Percentiles rank a stretch among this genome's conserved stretches.
Conservation (phyloP, 2,329 filamentous ascomycete species). For the Clarireedia sp. region DNA sequence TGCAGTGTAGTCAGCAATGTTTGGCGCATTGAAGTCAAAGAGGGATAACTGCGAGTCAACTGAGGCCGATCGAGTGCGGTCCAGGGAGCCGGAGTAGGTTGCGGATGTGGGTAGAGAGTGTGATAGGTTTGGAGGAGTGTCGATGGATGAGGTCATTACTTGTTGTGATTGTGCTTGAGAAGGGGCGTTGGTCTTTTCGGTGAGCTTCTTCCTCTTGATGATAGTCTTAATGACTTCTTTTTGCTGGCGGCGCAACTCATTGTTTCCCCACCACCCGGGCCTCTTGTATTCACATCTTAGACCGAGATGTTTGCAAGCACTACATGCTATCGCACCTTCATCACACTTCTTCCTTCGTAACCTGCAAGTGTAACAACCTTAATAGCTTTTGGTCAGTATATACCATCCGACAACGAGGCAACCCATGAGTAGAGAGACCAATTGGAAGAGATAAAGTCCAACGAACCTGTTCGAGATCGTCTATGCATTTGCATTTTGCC, state of each 20-base stretch:
- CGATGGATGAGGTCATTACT: constrained; percentile 39
- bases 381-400: constrained; percentile 31
- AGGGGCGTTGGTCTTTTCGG: constrained; percentile 63
- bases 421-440: constrained; percentile 40
- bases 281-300: constrained; percentile 93
- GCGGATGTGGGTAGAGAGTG: constrained; percentile 77
- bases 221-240: constrained; percentile 96
- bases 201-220: constrained; percentile 94
- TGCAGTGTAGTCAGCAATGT: constrained; percentile 47
- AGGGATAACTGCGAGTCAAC: constrained; percentile 71
- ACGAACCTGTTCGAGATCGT: constrained; percentile 87
- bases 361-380: constrained; percentile 61
- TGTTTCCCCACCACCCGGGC: constrained; percentile 96
- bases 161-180: constrained; percentile 43
- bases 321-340: constrained; percentile 54
- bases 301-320: constrained; percentile 61
- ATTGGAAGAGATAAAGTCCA: constrained; percentile 24
- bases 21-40: constrained; percentile 64
- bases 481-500: constrained; percentile 82
- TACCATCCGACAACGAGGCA: constrained; percentile 36
- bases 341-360: constrained; percentile 63
- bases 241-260: constrained; percentile 73
- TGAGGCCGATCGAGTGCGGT: constrained; percentile 66
- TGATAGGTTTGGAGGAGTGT: constrained; percentile 69
- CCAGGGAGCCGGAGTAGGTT: constrained; percentile 66